phyloP scores from a whole-genome alignment of 495 filamentous ascomycete genomes.

The Penicillium daleae region DNA sequence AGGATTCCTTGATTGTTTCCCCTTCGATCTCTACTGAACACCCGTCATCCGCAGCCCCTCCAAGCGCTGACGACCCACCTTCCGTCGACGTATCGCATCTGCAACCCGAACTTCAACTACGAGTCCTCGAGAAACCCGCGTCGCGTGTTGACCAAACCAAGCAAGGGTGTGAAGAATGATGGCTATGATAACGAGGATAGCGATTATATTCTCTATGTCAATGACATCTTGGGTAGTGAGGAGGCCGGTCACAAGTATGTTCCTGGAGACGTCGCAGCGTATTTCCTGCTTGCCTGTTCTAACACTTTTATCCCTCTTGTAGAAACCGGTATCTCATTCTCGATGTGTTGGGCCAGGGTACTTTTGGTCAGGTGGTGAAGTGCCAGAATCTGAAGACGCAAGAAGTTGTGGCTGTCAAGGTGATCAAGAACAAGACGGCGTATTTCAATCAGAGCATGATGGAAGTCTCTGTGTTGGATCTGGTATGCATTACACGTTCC shows the following conservation, averaged over 20 bases:
- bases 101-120: slow-evolving; percentile 98
- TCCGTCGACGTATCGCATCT: slow-evolving; percentile 95
- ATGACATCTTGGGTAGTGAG: slow-evolving; percentile 97
- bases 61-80: slow-evolving; percentile 95
- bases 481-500: slow-evolving; percentile 60
- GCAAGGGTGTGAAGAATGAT: slow-evolving; percentile 98
- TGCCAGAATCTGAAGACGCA: slow-evolving; percentile 98
- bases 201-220: slow-evolving; percentile 99
- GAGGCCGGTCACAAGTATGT: slow-evolving; percentile 94
- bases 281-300: not conserved
- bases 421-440: slow-evolving; percentile 98
- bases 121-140: slow-evolving; percentile 98
- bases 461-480: slow-evolving; percentile 97
- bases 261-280: not conserved
- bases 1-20: slow-evolving; percentile 37
- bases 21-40: slow-evolving; percentile 7
- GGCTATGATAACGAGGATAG: slow-evolving; percentile 99
- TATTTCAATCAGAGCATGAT: slow-evolving; percentile 99
- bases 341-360: slow-evolving; percentile 96
- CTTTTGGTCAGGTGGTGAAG: slow-evolving; percentile 99
- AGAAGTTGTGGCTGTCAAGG: slow-evolving; percentile 98
- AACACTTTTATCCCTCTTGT: slow-evolving; percentile 7
- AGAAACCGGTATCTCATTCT: slow-evolving; percentile 98
- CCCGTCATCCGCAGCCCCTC: slow-evolving; percentile 66
- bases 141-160: slow-evolving; percentile 97